phyloP scores from a whole-genome alignment of 768 basidiomycete genomes.

The Tephrocybe sp. region DNA sequence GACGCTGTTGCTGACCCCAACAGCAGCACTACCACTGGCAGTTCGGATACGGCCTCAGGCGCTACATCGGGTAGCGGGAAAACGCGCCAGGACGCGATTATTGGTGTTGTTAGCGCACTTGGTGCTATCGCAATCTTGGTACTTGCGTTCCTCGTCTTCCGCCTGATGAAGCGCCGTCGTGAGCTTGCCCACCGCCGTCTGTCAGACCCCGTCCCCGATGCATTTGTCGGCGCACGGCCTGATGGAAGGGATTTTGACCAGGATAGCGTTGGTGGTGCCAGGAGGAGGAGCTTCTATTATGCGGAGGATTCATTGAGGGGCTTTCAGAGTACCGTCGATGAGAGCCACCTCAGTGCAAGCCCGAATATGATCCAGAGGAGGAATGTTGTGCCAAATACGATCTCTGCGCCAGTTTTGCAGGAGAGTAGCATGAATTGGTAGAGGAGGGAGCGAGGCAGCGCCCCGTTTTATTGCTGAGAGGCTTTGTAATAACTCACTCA shows the following conservation, averaged over 20 bases:
- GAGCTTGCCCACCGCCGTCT: slow-evolving; percentile 74
- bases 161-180: slow-evolving; percentile 64
- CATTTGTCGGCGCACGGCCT: slow-evolving; percentile 46
- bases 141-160: slow-evolving; percentile 69
- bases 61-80: slow-evolving; percentile 37
- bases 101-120: slow-evolving; percentile 84
- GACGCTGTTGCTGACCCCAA: slow-evolving; percentile 43
- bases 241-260: slow-evolving; percentile 77
- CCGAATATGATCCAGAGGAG: slow-evolving; percentile 45
- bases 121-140: slow-evolving; percentile 77
- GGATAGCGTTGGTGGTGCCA: slow-evolving; percentile 70
- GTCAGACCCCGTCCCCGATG: slow-evolving; percentile 48
- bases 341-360: background rate
- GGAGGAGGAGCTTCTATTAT: slow-evolving; percentile 81
- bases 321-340: slow-evolving; percentile 33
- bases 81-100: slow-evolving; percentile 80
- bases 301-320: slow-evolving; percentile 82
- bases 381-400: slow-evolving; percentile 57
- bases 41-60: slow-evolving; percentile 20
- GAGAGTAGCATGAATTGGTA: slow-evolving; percentile 90
- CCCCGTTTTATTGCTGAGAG: background rate
- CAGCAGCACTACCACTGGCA: slow-evolving; percentile 31
- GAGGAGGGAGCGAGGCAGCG: slow-evolving; percentile 2
- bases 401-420: slow-evolving; percentile 74
- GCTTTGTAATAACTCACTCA: slow-evolving; percentile 8